Evolutionary conservation across 768 basidiomycete species (phyloP).

Genomic region (Pluteus cervinus): DNA sequence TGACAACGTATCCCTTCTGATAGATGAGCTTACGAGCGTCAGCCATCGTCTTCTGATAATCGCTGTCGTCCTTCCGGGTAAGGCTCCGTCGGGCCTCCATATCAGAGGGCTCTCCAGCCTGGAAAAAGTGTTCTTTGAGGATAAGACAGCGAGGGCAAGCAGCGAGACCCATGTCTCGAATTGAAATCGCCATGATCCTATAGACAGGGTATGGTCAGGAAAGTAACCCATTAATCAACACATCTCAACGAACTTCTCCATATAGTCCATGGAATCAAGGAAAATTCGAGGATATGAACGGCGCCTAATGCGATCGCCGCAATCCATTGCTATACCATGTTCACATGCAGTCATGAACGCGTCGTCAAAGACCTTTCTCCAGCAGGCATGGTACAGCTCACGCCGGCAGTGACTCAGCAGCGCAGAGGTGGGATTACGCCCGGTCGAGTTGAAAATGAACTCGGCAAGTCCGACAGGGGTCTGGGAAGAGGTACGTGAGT

Average conservation of each 20-base stretch:
- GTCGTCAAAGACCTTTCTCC: not conserved
- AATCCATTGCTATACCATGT: constrained; percentile 7
- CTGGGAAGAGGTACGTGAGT: constrained; percentile 8
- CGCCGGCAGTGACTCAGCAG: constrained; percentile 12
- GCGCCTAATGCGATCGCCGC: constrained; percentile 2
- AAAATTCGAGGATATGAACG: constrained; percentile 9
- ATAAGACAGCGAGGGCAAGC: constrained; percentile 24
- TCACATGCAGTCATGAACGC: constrained; percentile 5
- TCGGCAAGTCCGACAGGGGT: constrained; percentile 18
- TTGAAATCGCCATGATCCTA: constrained; percentile 16
- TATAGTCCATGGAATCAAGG: constrained; percentile 8
- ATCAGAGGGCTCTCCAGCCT: constrained; percentile 15
- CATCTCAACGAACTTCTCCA: constrained; percentile 4
- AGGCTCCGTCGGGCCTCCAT: not conserved
- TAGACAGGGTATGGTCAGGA: not conserved
- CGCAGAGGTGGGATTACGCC: not conserved
- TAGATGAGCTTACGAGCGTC: constrained; percentile 20
- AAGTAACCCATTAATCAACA: not conserved
- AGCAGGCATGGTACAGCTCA: constrained; percentile 1
- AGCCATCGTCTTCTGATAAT: not conserved
- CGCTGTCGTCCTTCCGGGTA: not conserved
- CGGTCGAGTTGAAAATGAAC: constrained; percentile 1
- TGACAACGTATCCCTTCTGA: constrained; percentile 16
- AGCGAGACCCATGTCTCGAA: constrained; percentile 16
- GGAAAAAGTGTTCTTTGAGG: constrained; percentile 9